These are phyloP conservation scores for Lactifluus volemus DNA, from an alignment of 768 basidiomycete species.

Conservation along the genomic window DNA sequence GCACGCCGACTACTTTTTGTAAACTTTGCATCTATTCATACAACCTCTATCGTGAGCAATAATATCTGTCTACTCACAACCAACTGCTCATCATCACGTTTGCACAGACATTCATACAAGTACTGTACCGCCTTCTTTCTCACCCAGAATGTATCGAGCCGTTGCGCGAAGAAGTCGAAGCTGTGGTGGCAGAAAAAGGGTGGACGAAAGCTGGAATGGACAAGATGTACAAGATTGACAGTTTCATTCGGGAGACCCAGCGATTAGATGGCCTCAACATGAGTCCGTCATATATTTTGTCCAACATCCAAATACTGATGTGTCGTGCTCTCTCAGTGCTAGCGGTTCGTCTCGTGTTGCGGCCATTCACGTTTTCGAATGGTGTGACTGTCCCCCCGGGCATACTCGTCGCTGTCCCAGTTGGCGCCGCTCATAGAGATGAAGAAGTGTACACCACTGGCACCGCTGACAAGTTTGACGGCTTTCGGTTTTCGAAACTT, in stretches of 20 bases:
- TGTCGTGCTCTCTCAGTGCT: conserved; percentile 8
- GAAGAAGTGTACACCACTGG: conserved; percentile 28
- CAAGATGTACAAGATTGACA: conserved; percentile 28
- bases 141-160: conserved; percentile 23
- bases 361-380: conserved; percentile 37
- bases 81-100: not conserved
- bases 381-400: conserved; percentile 35
- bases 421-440: conserved; percentile 26
- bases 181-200: conserved; percentile 13
- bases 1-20: conserved; percentile 23
- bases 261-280: conserved; percentile 17
- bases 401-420: conserved; percentile 27
- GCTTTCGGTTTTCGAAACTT: conserved; percentile 19
- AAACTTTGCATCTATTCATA: conserved; percentile 32
- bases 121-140: conserved; percentile 26
- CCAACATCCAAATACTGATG: not conserved
- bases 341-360: conserved; percentile 28
- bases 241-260: conserved; percentile 28
- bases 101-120: conserved; percentile 24
- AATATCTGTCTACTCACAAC: no score
- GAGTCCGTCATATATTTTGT: not conserved
- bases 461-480: conserved; percentile 33
- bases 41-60: conserved; percentile 23
- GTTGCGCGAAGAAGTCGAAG: conserved; percentile 29
- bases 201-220: conserved; percentile 5